phyloP scores from a whole-genome alignment of 495 filamentous ascomycete species.

The Pseudevernia furfuracea region DNA sequence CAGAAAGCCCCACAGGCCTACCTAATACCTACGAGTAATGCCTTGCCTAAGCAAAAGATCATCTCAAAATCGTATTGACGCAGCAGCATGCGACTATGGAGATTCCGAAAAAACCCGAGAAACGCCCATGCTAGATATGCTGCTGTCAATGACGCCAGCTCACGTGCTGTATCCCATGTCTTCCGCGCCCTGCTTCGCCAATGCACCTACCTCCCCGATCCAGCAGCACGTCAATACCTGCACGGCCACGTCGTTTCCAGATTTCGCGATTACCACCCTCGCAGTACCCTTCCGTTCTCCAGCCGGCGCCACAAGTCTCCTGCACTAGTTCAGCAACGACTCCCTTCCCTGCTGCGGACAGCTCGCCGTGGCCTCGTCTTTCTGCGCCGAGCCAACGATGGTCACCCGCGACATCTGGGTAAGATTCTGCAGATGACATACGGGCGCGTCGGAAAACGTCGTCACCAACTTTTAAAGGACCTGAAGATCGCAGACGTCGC shows the following conservation, averaged over 20 bases:
- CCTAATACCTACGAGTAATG: background rate
- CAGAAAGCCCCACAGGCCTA: background rate
- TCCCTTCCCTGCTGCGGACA: conserved; percentile 21
- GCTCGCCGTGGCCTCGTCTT: conserved; percentile 33
- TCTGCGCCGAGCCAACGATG: conserved; percentile 56
- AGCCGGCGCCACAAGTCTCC: conserved; percentile 6
- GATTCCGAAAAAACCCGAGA: background rate
- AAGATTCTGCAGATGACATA: conserved; percentile 61
- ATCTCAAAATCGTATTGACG: background rate
- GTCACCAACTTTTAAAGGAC: conserved; percentile 50
- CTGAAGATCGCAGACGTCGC: conserved; percentile 39
- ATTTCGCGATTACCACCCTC: conserved; percentile 38
- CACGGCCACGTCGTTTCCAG: conserved; percentile 48
- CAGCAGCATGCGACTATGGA: conserved; percentile 18
- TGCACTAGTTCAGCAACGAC: conserved; percentile 9
- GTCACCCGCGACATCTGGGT: conserved; percentile 52
- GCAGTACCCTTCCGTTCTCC: background rate
- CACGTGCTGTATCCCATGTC: conserved; percentile 49
- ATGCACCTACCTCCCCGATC: conserved; percentile 74
- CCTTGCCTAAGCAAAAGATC: background rate
- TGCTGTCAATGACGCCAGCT: conserved; percentile 6
- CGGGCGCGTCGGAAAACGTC: conserved; percentile 63
- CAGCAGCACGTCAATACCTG: conserved; percentile 54
- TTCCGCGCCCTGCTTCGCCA: conserved; percentile 77
- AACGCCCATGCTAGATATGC: conserved; percentile 6